Conservation (phyloP, 2,329 filamentous ascomycete species). For the Fusarium nurragi region DNA sequence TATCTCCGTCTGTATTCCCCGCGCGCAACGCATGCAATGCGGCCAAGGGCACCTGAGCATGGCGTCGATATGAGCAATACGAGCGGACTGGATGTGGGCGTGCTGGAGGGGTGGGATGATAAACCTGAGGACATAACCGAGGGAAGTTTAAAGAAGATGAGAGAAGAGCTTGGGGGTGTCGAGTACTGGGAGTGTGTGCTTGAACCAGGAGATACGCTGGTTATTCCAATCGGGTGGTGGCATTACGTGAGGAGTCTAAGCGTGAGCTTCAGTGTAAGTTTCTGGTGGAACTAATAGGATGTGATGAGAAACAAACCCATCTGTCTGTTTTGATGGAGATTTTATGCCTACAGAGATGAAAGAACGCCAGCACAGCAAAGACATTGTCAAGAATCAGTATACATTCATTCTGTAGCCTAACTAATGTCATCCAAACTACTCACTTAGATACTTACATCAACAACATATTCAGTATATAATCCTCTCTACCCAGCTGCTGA, state of each 20-base stretch:
- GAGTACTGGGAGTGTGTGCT: constrained; percentile 81
- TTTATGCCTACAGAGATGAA: neutral
- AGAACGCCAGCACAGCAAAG: neutral
- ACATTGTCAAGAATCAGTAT: neutral
- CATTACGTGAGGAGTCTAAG: constrained; percentile 91
- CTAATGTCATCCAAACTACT: neutral
- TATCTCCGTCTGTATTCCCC: constrained; percentile 91
- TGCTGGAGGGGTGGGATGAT: constrained; percentile 69
- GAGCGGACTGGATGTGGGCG: constrained; percentile 78
- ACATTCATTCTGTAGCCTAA: neutral
- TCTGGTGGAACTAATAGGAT: constrained; percentile 80
- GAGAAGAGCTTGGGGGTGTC: constrained; percentile 63
- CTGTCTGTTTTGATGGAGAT: neutral
- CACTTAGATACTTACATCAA: neutral
- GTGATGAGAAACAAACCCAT: neutral
- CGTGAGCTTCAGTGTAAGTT: constrained; percentile 92
- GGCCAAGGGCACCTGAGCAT: constrained; percentile 69
- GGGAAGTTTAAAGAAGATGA: constrained; percentile 52
- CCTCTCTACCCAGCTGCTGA: constrained; percentile 28
- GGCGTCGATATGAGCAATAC: constrained; percentile 95
- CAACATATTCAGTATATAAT: neutral
- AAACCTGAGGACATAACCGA: constrained; percentile 40
- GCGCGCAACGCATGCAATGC: constrained; percentile 63
- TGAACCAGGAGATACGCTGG: constrained; percentile 82
- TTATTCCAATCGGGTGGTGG: constrained; percentile 97